Evolutionary conservation across 352 stramenopile genomes (phyloP), one percentile per base, ranked within the genome.

Genomic region (Aphanomyces euteiches): DNA sequence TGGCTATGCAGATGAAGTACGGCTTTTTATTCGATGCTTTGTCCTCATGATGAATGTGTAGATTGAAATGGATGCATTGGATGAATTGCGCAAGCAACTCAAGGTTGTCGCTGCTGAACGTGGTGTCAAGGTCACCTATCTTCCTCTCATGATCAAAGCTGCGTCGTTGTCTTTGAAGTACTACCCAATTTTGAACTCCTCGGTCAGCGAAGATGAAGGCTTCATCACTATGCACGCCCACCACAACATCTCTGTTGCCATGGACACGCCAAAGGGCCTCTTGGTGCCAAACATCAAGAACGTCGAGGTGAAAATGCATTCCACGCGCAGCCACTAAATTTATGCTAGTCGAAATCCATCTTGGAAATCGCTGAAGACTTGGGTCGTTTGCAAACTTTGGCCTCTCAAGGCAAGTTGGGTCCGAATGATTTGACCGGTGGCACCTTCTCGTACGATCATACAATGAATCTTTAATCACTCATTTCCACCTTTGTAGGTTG

Each of bases 231-330:
- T 98, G 59, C 77, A 98, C 45, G 82, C 80, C 3, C 77, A 90
- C 39, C 97, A 99, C 82, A 98, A 99, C 78, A 98, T 99, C 73
- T 98, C 96, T 38, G 85, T 99, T 48, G 97, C 97, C 34, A 98
- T 99, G 89, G 97, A 99, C 78, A 99, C 96, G 0, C 89, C 93
- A 0, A 84, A 85, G 41, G 97, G 97, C 17, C 78, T 99, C 53
- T 88, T 99, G 48, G 97, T 99, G 45, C 96, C 97, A 15, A 97
- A 98, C 61, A 85, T 99, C 63, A 97, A 97, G 72, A 84, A 95
- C 72, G 92, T 97, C 21, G 83, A 98, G 75, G 82, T 88, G 73
- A 47, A 3, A 50, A 40, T 17, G 8, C 10, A 41, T 34, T 66
- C 10, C 28, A 48, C 7, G 50, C 15, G 13, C 12, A 59, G 45